Base-by-base conservation (phyloP, 202 grass and related monocot genomes). In the Brachypodium distachyon region DNA sequence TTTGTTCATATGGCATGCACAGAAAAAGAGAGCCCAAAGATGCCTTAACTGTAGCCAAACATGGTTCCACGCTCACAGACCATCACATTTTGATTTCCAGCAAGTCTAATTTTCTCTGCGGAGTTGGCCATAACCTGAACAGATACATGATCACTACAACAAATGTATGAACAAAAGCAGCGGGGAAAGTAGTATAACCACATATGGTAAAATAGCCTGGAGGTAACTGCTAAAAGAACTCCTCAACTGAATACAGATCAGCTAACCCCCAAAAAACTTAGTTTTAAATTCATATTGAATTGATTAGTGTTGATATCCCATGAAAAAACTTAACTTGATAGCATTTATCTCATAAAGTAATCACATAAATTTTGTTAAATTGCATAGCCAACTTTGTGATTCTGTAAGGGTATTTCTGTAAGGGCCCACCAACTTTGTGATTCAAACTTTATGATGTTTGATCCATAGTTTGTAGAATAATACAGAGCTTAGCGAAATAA, bases 51-150 rank as follows among this genome's bases (percentile, higher is more conserved):
- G 87, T 97, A 97, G 9, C 93, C 93, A 84, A 93, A 90, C 93
- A 97, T 97, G 70, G 90, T 93, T 73, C 93, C 91, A 79, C 91
- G 88, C 71, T 97, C 95, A 80, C 95, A 97, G 70, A 97, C 91
- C 91, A 97, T 97, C 19, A 97, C 95, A 77, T 97, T 97, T 51
- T 86, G 72, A 60, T 97, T 97, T 67, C 95, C 95, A 75, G 89
- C 89, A 57, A 94, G 91, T 78, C 89, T 97, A 74, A 97, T 87
- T 86, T 97, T 97, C 74, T 97, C 95, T 2, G 85, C 85, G 28
- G 95, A 94, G 83, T 90, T 93, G n/a, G 12, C 60, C 85, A 93
- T 93, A 69, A 93, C 91, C 91, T 93, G 76, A 16, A 49, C 34
- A 73, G 64, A 43, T 72, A 80, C 53, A 29, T 3, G 23, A 62